Base-by-base conservation (phyloP, 1,139 yeast genomes). In the Zygoascus sp. region DNA sequence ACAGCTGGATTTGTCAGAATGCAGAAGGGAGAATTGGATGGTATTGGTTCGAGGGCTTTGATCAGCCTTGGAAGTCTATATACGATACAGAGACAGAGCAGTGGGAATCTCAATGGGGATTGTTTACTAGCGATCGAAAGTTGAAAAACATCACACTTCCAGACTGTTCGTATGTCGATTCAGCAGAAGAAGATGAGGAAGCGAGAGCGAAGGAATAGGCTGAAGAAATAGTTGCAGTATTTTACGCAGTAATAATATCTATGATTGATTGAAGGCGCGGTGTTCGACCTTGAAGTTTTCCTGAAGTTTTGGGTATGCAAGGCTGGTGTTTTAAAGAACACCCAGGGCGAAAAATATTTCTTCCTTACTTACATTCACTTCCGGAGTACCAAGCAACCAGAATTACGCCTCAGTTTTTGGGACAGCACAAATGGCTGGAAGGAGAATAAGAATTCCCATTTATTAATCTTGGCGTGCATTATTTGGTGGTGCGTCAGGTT, bases 41-140 rank as follows among this genome's bases (percentile, higher is more conserved):
- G 80, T 81, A 69, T 57, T 81, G 74, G 67, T 80, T 80, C 58
- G 87, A 82, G 58, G 88, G 85, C 0, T 81, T 80, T 63, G 88
- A 83, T 63, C 85, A 80, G 58, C 85, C 86, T 0, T 81, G 87
- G 86, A 81, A 81, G 54, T 62, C 65, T 45, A 61, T 76, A 0
- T 79, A 74, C 60, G 73, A 77, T 59, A 74, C 74, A 23, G 70
- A 65, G 0, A 69, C 69, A 4, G 68, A 72, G 44, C 63, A 62
- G 47, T 81, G 87, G 88, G 88, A 81, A 58, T 76, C 85, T 0
- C 80, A 80, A 55, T 83, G 88, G 88, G 89, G 88, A 0, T 52
- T 83, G 10, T 81, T 83, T 56, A 70, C 74, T 1, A 55, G 60
- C 6, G 73, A 78, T 47, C 65, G 88, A 45, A 58, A 63, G 44